These are phyloP conservation scores for Hydnum rufescens DNA, from an alignment of 768 basidiomycete genomes.

Conservation along the genomic window DNA sequence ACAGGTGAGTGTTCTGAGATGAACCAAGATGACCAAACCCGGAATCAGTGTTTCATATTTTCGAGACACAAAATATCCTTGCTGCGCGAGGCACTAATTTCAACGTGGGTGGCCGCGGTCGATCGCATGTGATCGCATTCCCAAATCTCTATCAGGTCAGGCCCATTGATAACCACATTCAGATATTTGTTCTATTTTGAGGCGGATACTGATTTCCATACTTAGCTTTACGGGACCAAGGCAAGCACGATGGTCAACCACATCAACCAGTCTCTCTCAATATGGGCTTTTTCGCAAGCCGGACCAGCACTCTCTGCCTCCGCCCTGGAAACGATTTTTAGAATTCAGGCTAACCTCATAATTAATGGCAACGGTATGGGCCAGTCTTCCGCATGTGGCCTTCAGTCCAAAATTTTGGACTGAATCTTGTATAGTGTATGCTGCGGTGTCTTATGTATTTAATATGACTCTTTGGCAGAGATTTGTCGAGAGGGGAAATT, in stretches of 20 bases:
- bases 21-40: neutral
- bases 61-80: neutral
- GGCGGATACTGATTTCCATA: neutral
- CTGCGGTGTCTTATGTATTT: neutral
- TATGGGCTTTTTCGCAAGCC: constrained; percentile 28
- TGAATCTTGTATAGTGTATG: no score
- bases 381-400: no score
- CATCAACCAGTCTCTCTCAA: constrained; percentile 22
- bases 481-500: constrained; percentile 26
- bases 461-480: no score
- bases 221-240: constrained; percentile 7
- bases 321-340: constrained; percentile 25
- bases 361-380: constrained; percentile 22
- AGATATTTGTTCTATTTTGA: neutral
- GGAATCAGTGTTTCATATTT: no score
- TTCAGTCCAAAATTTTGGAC: no score
- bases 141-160: constrained; percentile 33
- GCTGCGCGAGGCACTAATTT: neutral
- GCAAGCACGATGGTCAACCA: constrained; percentile 11
- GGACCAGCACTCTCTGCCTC: constrained; percentile 21
- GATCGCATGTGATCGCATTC: constrained; percentile 30
- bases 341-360: constrained; percentile 29
- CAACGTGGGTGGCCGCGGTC: constrained; percentile 20
- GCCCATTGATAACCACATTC: constrained; percentile 10
- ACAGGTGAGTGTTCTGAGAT: constrained; percentile 15